Evolutionary conservation across 495 filamentous ascomycete species (phyloP).

Genomic region (Lepidopterella palustris): DNA sequence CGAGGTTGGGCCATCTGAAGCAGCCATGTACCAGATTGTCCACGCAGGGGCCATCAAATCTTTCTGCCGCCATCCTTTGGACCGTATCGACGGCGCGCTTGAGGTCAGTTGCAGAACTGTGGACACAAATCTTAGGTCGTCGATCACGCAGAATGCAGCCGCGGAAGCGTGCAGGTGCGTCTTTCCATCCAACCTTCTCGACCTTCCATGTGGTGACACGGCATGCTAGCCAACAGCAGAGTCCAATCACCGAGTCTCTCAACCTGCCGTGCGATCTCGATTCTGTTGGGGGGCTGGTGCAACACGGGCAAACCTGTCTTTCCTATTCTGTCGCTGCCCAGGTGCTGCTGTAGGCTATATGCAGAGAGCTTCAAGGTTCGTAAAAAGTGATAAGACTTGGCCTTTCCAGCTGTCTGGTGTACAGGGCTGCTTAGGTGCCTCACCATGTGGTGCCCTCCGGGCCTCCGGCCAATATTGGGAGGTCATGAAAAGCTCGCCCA

Average conservation of each 20-base stretch:
- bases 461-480: too few relatives aligned
- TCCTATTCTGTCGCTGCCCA: not conserved
- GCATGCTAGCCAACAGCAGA: not conserved
- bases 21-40: not conserved
- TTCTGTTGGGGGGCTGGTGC: not conserved
- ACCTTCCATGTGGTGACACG: constrained; percentile 3
- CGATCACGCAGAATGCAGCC: not conserved
- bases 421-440: too few relatives aligned
- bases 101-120: not conserved
- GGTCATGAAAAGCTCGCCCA: too few relatives aligned
- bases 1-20: too few relatives aligned
- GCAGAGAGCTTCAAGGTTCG: not conserved
- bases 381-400: too few relatives aligned
- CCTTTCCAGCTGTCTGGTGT: too few relatives aligned
- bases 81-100: not conserved
- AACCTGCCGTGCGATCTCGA: not conserved
- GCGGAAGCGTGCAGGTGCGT: constrained; percentile 1
- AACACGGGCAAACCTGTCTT: not conserved
- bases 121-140: not conserved
- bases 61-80: not conserved
- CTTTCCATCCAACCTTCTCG: not conserved
- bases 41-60: not conserved
- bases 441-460: too few relatives aligned
- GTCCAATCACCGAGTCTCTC: not conserved
- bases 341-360: not conserved